Conservation (phyloP, 2,329 filamentous ascomycete species). For the Sclerotinia subarctica region DNA sequence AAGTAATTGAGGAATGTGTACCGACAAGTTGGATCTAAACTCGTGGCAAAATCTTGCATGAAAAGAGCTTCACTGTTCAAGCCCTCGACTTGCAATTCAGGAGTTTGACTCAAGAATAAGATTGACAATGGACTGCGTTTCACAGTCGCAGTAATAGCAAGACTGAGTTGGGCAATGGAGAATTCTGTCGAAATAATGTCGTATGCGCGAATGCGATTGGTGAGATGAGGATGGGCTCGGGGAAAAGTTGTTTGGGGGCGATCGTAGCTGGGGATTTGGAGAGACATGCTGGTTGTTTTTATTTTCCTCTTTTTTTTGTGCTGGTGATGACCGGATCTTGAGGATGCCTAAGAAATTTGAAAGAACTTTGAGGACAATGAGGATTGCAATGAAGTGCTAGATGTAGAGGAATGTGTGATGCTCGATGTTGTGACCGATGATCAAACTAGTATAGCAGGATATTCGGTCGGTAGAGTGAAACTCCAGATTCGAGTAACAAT, state of each 20-base stretch:
- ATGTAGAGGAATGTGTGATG: background rate
- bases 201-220: background rate
- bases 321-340: background rate
- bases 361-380: background rate
- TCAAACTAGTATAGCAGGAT: background rate
- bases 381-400: background rate
- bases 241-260: background rate
- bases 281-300: slow-evolving; percentile 12
- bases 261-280: slow-evolving; percentile 10
- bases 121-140: slow-evolving; percentile 1
- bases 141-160: slow-evolving; percentile 11
- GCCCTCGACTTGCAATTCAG: background rate
- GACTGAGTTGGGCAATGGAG: slow-evolving; percentile 16
- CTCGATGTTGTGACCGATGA: background rate
- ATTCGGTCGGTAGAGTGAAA: background rate
- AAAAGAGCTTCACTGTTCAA: background rate
- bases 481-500: background rate
- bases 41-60: slow-evolving; percentile 15
- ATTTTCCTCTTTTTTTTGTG: background rate
- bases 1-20: slow-evolving; percentile 20
- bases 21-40: slow-evolving; percentile 15
- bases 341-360: background rate
- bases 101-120: background rate
- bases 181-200: slow-evolving; percentile 9
- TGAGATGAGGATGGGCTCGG: background rate